These are phyloP conservation scores for Colletotrichum tamarilloi DNA, from an alignment of 2,329 filamentous ascomycete genomes.

Conservation along the genomic window DNA sequence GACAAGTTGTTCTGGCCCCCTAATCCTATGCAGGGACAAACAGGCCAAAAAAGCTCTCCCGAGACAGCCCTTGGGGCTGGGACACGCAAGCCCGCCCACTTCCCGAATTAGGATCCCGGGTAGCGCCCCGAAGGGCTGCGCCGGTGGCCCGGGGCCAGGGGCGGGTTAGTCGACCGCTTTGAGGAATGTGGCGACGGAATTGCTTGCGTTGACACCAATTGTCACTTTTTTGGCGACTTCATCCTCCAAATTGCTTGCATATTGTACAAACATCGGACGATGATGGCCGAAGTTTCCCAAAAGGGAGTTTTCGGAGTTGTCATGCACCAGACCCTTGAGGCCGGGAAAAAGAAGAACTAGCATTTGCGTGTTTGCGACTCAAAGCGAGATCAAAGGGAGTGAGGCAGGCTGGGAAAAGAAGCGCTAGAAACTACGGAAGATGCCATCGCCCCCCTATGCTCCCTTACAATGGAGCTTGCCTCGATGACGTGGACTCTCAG, in stretches of 20 bases:
- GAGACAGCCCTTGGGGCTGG: slow-evolving; percentile 2
- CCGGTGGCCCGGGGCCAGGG: slow-evolving; percentile 5
- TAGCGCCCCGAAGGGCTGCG: slow-evolving; percentile 24
- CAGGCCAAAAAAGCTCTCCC: neutral
- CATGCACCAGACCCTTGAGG: neutral
- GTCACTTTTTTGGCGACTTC: neutral
- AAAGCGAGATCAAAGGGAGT: neutral
- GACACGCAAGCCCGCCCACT: slow-evolving; percentile 33
- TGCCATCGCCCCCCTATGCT: neutral
- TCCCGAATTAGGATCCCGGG: slow-evolving; percentile 25
- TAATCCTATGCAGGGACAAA: neutral
- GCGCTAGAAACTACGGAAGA: neutral
- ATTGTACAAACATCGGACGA: slow-evolving; percentile 16
- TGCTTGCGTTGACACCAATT: neutral
- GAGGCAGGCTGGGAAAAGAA: neutral
- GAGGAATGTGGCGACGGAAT: slow-evolving; percentile 8
- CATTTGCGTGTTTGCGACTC: slow-evolving; percentile 3
- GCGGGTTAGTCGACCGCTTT: slow-evolving; percentile 10
- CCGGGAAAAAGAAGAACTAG: neutral
- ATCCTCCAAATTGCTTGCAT: slow-evolving; percentile 15
- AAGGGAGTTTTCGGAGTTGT: neutral
- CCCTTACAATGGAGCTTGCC: neutral
- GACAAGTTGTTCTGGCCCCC: neutral
- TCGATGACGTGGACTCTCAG: slow-evolving; percentile 20
- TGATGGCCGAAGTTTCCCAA: slow-evolving; percentile 13